These are phyloP conservation scores for Diatrype stigma DNA, from an alignment of 2,329 filamentous ascomycete species.

Conservation along the genomic window DNA sequence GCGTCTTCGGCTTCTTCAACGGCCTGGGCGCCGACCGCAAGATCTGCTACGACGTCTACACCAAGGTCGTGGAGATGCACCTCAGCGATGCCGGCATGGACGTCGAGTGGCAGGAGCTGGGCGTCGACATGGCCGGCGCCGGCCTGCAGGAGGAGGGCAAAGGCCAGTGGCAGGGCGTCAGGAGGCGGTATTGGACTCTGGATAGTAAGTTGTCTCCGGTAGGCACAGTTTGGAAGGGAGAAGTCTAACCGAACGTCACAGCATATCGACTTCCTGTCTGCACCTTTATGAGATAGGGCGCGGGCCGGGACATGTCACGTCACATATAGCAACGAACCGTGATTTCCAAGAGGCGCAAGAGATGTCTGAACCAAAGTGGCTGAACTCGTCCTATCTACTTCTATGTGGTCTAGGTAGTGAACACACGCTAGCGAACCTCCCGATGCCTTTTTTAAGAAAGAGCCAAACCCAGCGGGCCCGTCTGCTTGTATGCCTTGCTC, in stretches of 20 bases:
- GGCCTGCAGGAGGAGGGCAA: conserved; percentile 61
- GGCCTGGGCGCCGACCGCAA: conserved; percentile 87
- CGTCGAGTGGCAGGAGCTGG: conserved; percentile 76
- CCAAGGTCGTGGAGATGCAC: conserved; percentile 87
- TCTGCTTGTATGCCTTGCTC: no score
- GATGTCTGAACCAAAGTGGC: neutral
- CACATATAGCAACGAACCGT: neutral
- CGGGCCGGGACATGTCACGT: neutral
- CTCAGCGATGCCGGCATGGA: conserved; percentile 85
- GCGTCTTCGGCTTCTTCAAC: conserved; percentile 84
- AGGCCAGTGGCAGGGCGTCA: conserved; percentile 83
- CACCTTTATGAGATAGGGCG: conserved; percentile 61
- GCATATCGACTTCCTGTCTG: conserved; percentile 71
- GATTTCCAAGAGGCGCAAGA: no score
- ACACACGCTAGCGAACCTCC: neutral
- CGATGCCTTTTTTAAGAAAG: neutral
- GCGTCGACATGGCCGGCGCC: conserved; percentile 60
- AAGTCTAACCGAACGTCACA: conserved; percentile 23
- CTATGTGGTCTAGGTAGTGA: conserved; percentile 2
- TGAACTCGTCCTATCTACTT: neutral
- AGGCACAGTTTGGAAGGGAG: conserved; percentile 3
- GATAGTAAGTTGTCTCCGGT: conserved; percentile 60
- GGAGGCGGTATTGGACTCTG: conserved; percentile 85
- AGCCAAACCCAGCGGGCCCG: no score
- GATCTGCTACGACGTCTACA: conserved; percentile 95